Evolutionary conservation across 2,329 filamentous ascomycete species (phyloP).

Genomic region (Rosellinia necatrix): DNA sequence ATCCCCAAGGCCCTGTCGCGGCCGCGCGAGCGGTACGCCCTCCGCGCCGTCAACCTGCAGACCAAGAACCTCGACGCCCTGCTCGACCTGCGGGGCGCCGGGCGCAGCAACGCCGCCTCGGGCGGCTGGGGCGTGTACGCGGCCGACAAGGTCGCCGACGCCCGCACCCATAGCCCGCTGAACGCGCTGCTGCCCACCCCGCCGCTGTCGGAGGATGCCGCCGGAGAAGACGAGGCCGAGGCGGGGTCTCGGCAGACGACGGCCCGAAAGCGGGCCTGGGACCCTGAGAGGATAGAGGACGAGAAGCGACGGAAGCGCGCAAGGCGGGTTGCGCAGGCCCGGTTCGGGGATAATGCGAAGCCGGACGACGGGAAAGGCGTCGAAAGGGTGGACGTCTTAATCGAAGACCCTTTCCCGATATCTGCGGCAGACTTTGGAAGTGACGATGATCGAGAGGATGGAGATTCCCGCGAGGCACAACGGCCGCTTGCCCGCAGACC

Average conservation of each 20-base stretch:
- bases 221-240: slow-evolving; percentile 30
- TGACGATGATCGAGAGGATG: slow-evolving; percentile 16
- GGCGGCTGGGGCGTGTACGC: slow-evolving; percentile 81
- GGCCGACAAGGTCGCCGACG: slow-evolving; percentile 49
- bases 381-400: slow-evolving; percentile 63
- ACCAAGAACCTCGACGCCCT: slow-evolving; percentile 74
- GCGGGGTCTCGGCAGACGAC: slow-evolving; percentile 29
- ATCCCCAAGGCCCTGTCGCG: slow-evolving; percentile 82
- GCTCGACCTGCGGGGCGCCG: slow-evolving; percentile 69
- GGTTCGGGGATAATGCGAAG: slow-evolving; percentile 69
- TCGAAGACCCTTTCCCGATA: slow-evolving; percentile 61
- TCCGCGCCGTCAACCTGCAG: slow-evolving; percentile 69
- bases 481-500: slow-evolving; percentile 20
- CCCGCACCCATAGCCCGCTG: slow-evolving; percentile 56
- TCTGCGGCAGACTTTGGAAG: slow-evolving; percentile 14
- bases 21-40: slow-evolving; percentile 71
- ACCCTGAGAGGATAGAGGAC: slow-evolving; percentile 38
- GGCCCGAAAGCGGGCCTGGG: slow-evolving; percentile 18
- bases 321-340: slow-evolving; percentile 64
- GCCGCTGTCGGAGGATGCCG: slow-evolving; percentile 49
- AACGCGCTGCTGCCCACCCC: slow-evolving; percentile 55
- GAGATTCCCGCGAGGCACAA: slow-evolving; percentile 18
- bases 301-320: slow-evolving; percentile 59
- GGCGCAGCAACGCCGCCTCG: slow-evolving; percentile 71
- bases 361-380: slow-evolving; percentile 63